Evolutionary conservation across 768 basidiomycete species (phyloP).

Genomic region (Pleurotus cornucopiae): DNA sequence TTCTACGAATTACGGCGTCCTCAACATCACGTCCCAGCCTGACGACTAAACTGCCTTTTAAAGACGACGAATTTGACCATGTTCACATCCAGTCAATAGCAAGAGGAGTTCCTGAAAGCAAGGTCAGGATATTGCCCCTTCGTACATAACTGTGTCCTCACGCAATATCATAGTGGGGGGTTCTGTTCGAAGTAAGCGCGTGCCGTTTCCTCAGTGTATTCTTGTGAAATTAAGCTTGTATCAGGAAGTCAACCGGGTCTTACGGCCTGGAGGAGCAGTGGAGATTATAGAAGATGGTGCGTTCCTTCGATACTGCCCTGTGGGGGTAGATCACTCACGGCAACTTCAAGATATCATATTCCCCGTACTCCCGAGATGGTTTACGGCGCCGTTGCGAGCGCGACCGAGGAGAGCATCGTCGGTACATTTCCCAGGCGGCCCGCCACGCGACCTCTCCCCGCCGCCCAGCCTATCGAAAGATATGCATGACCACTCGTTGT

Average conservation of each 20-base stretch:
- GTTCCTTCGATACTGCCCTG: constrained; percentile 10
- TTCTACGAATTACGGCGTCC: background rate
- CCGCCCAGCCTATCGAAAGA: constrained; percentile 27
- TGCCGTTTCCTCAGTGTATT: background rate
- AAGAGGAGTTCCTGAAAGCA: constrained; percentile 70
- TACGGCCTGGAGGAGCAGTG: constrained; percentile 65
- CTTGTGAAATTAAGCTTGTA: background rate
- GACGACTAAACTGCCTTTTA: constrained; percentile 73
- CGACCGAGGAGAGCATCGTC: constrained; percentile 45
- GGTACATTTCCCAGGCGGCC: constrained; percentile 46
- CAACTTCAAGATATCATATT: constrained; percentile 60
- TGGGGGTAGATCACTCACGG: background rate
- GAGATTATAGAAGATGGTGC: constrained; percentile 74
- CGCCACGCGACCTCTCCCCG: constrained; percentile 28
- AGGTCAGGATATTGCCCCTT: constrained; percentile 33
- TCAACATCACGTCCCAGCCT: constrained; percentile 38
- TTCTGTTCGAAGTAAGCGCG: constrained; percentile 55
- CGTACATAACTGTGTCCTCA: constrained; percentile 8
- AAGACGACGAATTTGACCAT: constrained; percentile 80
- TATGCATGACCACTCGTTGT: constrained; percentile 62
- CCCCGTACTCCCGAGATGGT: constrained; percentile 74
- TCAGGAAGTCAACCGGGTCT: constrained; percentile 65
- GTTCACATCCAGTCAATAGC: constrained; percentile 69
- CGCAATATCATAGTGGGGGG: constrained; percentile 50
- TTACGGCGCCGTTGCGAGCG: constrained; percentile 63